Percentiles rank a stretch among this genome's conserved stretches.
phyloP scores from a whole-genome alignment of 2,329 filamentous ascomycete genomes.

The Fusarium sp. region DNA sequence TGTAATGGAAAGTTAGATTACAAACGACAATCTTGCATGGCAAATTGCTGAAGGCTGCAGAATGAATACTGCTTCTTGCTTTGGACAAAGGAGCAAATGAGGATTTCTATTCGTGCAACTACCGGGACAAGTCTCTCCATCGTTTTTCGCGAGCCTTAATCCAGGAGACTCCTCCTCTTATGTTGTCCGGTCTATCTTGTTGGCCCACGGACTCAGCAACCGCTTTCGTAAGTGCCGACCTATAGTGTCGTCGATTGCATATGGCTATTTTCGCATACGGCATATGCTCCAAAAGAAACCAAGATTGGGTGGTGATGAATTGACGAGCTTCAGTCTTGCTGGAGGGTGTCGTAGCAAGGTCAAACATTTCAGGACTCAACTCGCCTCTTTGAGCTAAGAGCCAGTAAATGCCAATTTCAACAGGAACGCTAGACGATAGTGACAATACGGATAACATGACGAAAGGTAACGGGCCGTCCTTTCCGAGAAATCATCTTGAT shows the following conservation, averaged over 20 bases:
- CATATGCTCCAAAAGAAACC: background rate
- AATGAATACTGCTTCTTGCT: background rate
- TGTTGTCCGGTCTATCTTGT: background rate
- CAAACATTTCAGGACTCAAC: background rate
- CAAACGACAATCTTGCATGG: background rate
- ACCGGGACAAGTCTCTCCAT: background rate
- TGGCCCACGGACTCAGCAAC: background rate
- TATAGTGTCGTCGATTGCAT: background rate
- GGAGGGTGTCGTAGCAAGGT: background rate
- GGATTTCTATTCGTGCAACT: background rate
- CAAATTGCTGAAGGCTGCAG: background rate
- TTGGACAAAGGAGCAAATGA: background rate
- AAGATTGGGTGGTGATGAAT: background rate
- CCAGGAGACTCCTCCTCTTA: background rate
- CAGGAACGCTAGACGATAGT: background rate
- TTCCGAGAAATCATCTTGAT: background rate
- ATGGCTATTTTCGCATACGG: background rate
- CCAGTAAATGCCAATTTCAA: background rate
- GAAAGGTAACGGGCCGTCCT: no score
- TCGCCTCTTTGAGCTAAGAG: background rate
- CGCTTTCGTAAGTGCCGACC: background rate
- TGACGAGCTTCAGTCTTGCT: background rate
- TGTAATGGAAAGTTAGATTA: background rate
- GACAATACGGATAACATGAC: background rate
- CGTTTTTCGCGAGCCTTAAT: background rate